Conservation (phyloP, 768 basidiomycete genomes). For the Epithele typhae region DNA sequence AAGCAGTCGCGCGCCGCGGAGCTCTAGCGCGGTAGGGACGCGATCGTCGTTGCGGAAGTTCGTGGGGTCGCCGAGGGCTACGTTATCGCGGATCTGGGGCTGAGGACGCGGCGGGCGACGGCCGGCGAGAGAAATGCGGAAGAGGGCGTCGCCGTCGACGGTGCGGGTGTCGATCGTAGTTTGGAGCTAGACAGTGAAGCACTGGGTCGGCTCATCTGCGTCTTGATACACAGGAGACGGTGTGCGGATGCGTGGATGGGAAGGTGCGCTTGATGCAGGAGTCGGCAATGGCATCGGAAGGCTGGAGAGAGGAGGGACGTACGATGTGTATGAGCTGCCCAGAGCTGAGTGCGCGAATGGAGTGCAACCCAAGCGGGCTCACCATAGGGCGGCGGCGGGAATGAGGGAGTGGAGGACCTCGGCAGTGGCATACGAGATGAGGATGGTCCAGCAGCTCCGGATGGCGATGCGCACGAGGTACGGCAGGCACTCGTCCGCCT, state of each 20-base stretch:
- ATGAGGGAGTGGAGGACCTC: slow-evolving; percentile 45
- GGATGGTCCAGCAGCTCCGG: slow-evolving; percentile 44
- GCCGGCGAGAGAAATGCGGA: slow-evolving; percentile 56
- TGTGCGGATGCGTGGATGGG: not conserved
- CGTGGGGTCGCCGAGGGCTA: slow-evolving; percentile 65
- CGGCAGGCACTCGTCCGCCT: slow-evolving; percentile 47
- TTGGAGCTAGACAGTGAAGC: slow-evolving; percentile 44
- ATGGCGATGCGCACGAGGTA: slow-evolving; percentile 63
- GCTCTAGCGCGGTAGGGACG: slow-evolving; percentile 57
- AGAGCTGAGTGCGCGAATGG: slow-evolving; percentile 26
- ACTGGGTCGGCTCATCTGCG: not conserved
- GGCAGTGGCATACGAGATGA: slow-evolving; percentile 41
- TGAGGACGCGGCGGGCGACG: slow-evolving; percentile 41
- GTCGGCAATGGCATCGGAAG: not conserved
- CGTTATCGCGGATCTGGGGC: slow-evolving; percentile 70
- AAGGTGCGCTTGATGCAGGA: slow-evolving; percentile 3
- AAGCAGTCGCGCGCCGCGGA: slow-evolving; percentile 74
- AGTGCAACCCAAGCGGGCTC: slow-evolving; percentile 10
- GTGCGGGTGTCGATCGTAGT: slow-evolving; percentile 58
- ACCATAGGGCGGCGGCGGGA: slow-evolving; percentile 65
- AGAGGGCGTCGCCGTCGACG: slow-evolving; percentile 52
- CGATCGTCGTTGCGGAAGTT: slow-evolving; percentile 47
- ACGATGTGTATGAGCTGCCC: slow-evolving; percentile 64
- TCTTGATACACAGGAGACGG: too few species aligned
- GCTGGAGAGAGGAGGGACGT: slow-evolving; percentile 17